A percentile compares a stretch with the other conserved stretches of the same genome.
phyloP scores from a whole-genome alignment of 108 stramenopile genomes.

The Mayamaea pseudoterrestris region DNA sequence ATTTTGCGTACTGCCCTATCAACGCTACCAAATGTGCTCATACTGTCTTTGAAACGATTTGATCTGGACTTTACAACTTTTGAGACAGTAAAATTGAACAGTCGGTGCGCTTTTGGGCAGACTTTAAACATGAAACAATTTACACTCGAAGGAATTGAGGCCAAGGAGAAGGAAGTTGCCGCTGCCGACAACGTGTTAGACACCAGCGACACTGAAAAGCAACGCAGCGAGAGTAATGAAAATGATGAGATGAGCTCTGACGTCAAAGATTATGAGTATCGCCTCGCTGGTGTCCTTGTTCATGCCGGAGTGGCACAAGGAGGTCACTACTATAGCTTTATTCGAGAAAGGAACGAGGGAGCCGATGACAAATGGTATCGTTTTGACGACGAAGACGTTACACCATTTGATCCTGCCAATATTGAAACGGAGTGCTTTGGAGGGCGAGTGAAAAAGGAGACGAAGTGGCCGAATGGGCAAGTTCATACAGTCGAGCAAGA shows the following conservation, averaged over 20 bases:
- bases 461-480: slow-evolving; percentile 82
- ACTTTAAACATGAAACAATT: slow-evolving; percentile 91
- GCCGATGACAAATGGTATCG: slow-evolving; percentile 80
- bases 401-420: slow-evolving; percentile 77
- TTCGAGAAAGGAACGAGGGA: slow-evolving; percentile 65
- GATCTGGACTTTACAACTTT: slow-evolving; percentile 97
- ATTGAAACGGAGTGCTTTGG: slow-evolving; percentile 93
- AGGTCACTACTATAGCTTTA: slow-evolving; percentile 97
- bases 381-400: slow-evolving; percentile 98
- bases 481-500: slow-evolving; percentile 87
- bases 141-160: slow-evolving; percentile 86
- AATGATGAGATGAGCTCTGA: background rate
- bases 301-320: slow-evolving; percentile 97
- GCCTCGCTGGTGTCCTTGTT: slow-evolving; percentile 88
- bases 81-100: slow-evolving; percentile 98
- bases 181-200: slow-evolving; percentile 32
- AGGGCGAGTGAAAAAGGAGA: slow-evolving; percentile 87
- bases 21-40: slow-evolving; percentile 82
- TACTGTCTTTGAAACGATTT: slow-evolving; percentile 93
- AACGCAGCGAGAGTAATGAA: too few relatives aligned
- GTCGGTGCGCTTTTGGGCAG: slow-evolving; percentile 87
- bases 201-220: slow-evolving; percentile 9
- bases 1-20: slow-evolving; percentile 82
- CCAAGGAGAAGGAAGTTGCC: slow-evolving; percentile 34
- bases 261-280: slow-evolving; percentile 79